A percentile compares a stretch with the other conserved stretches of the same genome.
Evolutionary conservation across 345 rosid species (phyloP).

Genomic region (Iberis pinnata): DNA sequence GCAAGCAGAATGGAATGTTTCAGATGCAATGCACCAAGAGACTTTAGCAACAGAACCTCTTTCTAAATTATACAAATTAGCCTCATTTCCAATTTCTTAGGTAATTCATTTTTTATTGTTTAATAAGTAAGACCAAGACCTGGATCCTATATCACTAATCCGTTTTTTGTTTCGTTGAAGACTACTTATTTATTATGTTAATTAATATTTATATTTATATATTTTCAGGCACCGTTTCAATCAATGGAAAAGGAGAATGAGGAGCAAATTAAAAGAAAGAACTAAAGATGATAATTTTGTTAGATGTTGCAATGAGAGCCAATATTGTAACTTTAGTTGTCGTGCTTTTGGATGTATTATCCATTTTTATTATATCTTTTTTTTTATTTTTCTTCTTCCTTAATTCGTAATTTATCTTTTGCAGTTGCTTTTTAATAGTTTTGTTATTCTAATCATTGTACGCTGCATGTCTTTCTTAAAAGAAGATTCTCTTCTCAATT

Average conservation of each 20-base stretch:
- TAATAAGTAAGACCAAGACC: too few relatives aligned
- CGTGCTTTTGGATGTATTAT: slow-evolving; percentile 37
- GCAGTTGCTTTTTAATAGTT: slow-evolving; percentile 27
- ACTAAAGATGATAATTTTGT: slow-evolving; percentile 30
- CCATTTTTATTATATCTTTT: slow-evolving; percentile 21
- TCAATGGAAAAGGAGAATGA: slow-evolving; percentile 24
- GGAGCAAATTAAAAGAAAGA: slow-evolving; percentile 14
- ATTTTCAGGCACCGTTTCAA: slow-evolving; percentile 24
- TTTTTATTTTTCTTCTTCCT: slow-evolving; percentile 1
- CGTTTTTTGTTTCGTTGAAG: too few relatives aligned
- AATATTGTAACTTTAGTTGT: slow-evolving; percentile 32
- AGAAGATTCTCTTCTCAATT: slow-evolving; percentile 48
- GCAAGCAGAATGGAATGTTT: slow-evolving; percentile 90
- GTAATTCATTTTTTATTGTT: slow-evolving; percentile 19
- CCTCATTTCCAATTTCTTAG: slow-evolving; percentile 24
- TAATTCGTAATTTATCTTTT: slow-evolving; percentile 26
- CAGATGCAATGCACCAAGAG: slow-evolving; percentile 85
- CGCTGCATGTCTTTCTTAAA: slow-evolving; percentile 63
- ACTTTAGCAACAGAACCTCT: slow-evolving; percentile 37
- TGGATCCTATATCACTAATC: too few relatives aligned
- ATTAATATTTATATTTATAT: background rate
- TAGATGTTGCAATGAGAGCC: slow-evolving; percentile 32
- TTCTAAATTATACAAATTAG: slow-evolving; percentile 21
- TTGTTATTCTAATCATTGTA: slow-evolving; percentile 41
- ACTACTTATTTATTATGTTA: background rate